Evolutionary conservation across 2,329 filamentous ascomycete species (phyloP).

Genomic region (Ophiostoma sp.): DNA sequence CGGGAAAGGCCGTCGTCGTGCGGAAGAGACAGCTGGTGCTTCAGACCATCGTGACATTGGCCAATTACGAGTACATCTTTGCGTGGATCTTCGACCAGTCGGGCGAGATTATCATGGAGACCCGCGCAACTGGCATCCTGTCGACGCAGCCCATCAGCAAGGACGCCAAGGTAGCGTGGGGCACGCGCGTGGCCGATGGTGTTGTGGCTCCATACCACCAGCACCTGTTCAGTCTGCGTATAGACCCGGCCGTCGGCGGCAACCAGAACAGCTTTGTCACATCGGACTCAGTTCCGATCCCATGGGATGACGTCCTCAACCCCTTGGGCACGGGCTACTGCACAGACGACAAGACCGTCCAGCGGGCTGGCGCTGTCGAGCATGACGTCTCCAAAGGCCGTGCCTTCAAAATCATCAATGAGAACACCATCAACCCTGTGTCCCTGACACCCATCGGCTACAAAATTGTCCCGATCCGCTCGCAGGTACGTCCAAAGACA

Average conservation of each 20-base stretch:
- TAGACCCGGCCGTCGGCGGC: slow-evolving; percentile 52
- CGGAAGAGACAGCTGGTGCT: slow-evolving; percentile 58
- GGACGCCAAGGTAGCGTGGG: slow-evolving; percentile 49
- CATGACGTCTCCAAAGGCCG: slow-evolving; percentile 42
- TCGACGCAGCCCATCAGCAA: slow-evolving; percentile 54
- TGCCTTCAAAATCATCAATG: slow-evolving; percentile 46
- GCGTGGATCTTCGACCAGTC: slow-evolving; percentile 54
- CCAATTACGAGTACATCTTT: slow-evolving; percentile 62
- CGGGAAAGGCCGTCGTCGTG: slow-evolving; percentile 53
- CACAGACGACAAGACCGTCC: slow-evolving; percentile 40
- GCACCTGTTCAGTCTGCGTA: slow-evolving; percentile 59
- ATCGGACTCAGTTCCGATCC: slow-evolving; percentile 39
- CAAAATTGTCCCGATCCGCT: slow-evolving; percentile 41
- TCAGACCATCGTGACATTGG: slow-evolving; percentile 62
- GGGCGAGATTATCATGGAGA: slow-evolving; percentile 56
- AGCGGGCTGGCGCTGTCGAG: slow-evolving; percentile 43
- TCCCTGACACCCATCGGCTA: slow-evolving; percentile 42
- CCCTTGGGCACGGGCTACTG: slow-evolving; percentile 45
- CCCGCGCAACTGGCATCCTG: slow-evolving; percentile 60
- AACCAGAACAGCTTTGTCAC: slow-evolving; percentile 47
- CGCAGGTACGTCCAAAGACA: slow-evolving; percentile 32
- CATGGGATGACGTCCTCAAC: slow-evolving; percentile 38
- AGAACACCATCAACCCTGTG: slow-evolving; percentile 37
- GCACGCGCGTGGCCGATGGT: slow-evolving; percentile 59
- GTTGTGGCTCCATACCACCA: slow-evolving; percentile 65